These are phyloP conservation scores for Lasiodiplodia gonubiensis DNA, from an alignment of 2,329 filamentous ascomycete genomes.

Conservation along the genomic window DNA sequence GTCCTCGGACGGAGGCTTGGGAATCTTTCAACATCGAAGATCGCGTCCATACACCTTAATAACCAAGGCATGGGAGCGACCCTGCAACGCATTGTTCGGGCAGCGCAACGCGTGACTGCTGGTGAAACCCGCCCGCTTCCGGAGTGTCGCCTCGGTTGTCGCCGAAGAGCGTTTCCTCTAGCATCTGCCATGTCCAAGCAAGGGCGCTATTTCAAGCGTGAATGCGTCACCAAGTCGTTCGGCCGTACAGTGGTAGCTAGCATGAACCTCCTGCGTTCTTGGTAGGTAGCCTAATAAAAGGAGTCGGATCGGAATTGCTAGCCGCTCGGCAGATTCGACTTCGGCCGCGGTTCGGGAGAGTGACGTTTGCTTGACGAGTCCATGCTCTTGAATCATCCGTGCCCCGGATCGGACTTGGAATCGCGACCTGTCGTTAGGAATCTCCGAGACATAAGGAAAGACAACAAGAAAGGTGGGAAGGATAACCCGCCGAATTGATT, in stretches of 20 bases:
- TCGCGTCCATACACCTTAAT: neutral
- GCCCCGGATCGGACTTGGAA: neutral
- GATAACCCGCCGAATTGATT: conserved; percentile 13
- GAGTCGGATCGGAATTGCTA: neutral
- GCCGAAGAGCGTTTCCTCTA: neutral
- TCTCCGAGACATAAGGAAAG: neutral
- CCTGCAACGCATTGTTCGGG: neutral
- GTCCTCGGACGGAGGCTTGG: neutral
- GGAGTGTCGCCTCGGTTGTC: neutral
- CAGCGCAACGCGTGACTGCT: neutral
- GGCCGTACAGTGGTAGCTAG: neutral
- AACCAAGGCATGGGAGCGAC: neutral
- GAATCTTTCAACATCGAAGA: neutral
- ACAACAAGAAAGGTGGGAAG: neutral
- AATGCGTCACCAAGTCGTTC: neutral
- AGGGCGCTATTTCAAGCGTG: neutral
- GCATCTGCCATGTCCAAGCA: neutral
- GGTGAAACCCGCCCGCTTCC: neutral
- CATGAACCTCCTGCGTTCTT: neutral
- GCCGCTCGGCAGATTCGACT: neutral
- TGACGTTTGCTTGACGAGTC: neutral
- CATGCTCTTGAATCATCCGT: neutral
- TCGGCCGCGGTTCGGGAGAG: neutral
- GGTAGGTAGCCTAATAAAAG: neutral
- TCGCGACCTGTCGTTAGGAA: neutral